Base-by-base conservation (phyloP, 1,284 basidiomycete genomes). In the Leccinum colubrinum region DNA sequence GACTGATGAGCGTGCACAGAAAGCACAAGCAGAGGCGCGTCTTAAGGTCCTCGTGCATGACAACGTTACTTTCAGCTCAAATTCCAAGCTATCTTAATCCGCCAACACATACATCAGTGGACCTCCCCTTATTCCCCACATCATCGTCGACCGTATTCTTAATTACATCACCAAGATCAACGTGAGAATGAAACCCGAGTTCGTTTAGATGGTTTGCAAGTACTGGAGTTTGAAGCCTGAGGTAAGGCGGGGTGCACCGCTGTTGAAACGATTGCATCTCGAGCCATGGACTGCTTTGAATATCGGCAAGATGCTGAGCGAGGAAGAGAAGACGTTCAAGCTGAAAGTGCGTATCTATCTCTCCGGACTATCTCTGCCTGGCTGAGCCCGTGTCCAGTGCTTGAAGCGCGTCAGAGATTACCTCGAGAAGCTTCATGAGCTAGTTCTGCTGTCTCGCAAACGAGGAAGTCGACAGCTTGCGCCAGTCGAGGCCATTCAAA, bases 201-300 rank as follows among this genome's bases (percentile, higher is more conserved):
- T 97, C 59, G 78, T 98, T 4, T 84, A 88, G 56, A 78, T 89
- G 69, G 81, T 97, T 39, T 96, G 93, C 68, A 86, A 88, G 67
- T 99, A 98, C 73, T 99, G 97, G 97, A 98, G 96, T 72, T 75
- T 99, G 74, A 98, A 99, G 77, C 81, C 97, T 5, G 96, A 99
- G 74, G 93, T 87, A 1, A 84, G 97, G 63, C 80, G 97, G 50
- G 97, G 97, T 3, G 97, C 97, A 2, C 96, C 97, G 2, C 76
- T 99, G 58, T 78, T 99, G 68, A 99, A 98, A 76, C 78, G 97
- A 56, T 76, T 99, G 58, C 96, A 99, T 77, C 80, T 99, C 35
- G 97, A 99, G 79, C 97, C 97, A 0, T 99, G 97, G 97, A 97
- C 97, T 0, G 93, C 94, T 1, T 86, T 84, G 25, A 84, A 85